Evolutionary conservation across 2,329 filamentous ascomycete genomes (phyloP).

Genomic region (Xylaria digitata): DNA sequence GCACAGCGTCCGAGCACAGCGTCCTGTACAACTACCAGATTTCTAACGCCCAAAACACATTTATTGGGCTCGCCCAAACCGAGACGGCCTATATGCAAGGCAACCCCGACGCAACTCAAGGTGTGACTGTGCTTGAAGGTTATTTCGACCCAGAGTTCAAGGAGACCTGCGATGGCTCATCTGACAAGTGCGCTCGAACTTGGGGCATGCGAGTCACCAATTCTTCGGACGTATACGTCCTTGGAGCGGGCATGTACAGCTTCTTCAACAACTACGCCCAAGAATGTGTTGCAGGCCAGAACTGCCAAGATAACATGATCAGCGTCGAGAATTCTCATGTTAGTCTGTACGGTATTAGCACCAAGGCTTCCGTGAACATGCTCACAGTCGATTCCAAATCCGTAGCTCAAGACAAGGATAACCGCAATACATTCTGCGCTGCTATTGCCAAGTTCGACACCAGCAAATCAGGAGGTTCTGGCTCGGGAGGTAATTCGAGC

Average conservation of each 20-base stretch:
- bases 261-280: conserved; percentile 88
- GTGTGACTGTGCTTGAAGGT: conserved; percentile 68
- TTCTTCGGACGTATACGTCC: conserved; percentile 74
- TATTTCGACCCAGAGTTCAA: conserved; percentile 77
- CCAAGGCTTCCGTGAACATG: conserved; percentile 81
- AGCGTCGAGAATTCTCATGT: conserved; percentile 74
- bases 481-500: conserved; percentile 31
- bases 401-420: conserved; percentile 67
- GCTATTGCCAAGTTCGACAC: conserved; percentile 65
- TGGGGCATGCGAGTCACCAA: conserved; percentile 80
- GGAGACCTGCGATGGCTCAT: conserved; percentile 61
- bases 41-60: conserved; percentile 79
- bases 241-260: conserved; percentile 80
- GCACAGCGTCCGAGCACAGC: conserved; percentile 75
- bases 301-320: conserved; percentile 83
- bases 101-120: conserved; percentile 78
- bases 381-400: conserved; percentile 69
- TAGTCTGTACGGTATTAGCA: conserved; percentile 75
- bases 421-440: conserved; percentile 73
- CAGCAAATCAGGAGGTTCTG: conserved; percentile 12
- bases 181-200: conserved; percentile 72
- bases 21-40: conserved; percentile 88
- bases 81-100: conserved; percentile 92
- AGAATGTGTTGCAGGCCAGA: conserved; percentile 72
- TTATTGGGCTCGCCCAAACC: conserved; percentile 85